Base-by-base conservation (phyloP, 2,329 filamentous ascomycete genomes). In the Dothideomycetes sp. region DNA sequence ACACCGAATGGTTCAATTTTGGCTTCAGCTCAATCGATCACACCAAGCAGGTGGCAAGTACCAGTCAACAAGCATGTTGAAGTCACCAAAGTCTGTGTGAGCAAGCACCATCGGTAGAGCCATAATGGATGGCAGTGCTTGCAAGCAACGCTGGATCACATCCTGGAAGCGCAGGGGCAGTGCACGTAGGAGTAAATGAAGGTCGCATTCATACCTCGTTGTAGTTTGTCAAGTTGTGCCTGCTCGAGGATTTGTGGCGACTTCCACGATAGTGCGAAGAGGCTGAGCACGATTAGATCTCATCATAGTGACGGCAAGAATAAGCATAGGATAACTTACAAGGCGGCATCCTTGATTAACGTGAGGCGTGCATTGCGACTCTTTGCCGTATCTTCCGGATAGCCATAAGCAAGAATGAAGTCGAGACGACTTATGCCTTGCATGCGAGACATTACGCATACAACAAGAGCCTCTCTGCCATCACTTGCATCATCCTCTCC, bases 11-110 rank as follows among this genome's bases (percentile, higher is more conserved):
- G 38, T 23, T 32, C 19, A 12, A 27, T 33, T 41, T 41, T 32
- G 10, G 38, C 38, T 28, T 41, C 38, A 10, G 38, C 29, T 30
- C 29, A 41, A 33, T 41, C 38, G 18, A 33, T 33, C 1, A 41
- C 38, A 25, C 38, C 33, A 35, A 25, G 19, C 38, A 41, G 38
- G n/a, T 41, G 38, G 38, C 29, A 41, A 19, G 29, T 33, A 35
- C 15, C 20, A 13, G 12, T 35, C 33, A 16, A 35, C 33, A 35
- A 35, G 20, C 33, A 41, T 41, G 29, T 33, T 41, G 29, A 13
- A 33, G 12, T 41, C 38, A 18, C 20, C 20, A 33, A 41, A 33
- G 38, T 41, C 38, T 20, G 33, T 41, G 29, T 41, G 38, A 28
- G 32, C 17, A 17, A 41, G 38, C 10, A 41, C 38, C 20, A 25